These are phyloP conservation scores for Corynespora cassiicola DNA, from an alignment of 2,329 filamentous ascomycete genomes.

Conservation along the genomic window DNA sequence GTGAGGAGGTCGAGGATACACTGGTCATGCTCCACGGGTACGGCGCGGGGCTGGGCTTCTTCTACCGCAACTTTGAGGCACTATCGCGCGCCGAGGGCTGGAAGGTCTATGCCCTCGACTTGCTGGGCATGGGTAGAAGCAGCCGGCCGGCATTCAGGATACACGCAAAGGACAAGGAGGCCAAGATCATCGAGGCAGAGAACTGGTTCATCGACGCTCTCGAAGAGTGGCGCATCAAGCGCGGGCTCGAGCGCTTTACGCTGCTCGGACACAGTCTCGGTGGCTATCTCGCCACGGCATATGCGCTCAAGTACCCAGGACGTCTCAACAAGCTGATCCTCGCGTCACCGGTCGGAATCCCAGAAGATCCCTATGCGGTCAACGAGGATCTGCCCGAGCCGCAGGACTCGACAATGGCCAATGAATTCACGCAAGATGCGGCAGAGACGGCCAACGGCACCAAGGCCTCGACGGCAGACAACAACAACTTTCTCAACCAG, in stretches of 20 bases:
- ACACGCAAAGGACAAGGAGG: constrained; percentile 78
- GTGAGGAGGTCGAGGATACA: constrained; percentile 80
- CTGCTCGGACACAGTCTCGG: constrained; percentile 91
- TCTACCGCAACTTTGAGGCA: constrained; percentile 97
- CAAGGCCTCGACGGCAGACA: constrained; percentile 67
- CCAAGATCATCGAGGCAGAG: constrained; percentile 87
- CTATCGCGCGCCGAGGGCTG: constrained; percentile 80
- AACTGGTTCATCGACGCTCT: constrained; percentile 95
- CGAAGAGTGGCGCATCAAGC: constrained; percentile 91
- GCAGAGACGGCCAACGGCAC: constrained; percentile 71
- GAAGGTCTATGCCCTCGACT: constrained; percentile 91
- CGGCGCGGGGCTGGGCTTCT: constrained; percentile 94
- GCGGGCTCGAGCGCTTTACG: constrained; percentile 91
- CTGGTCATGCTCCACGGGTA: constrained; percentile 97
- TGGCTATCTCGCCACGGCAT: constrained; percentile 93
- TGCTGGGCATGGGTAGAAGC: constrained; percentile 93
- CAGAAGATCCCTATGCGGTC: constrained; percentile 90
- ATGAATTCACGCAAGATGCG: constrained; percentile 82
- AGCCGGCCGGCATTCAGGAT: constrained; percentile 84
- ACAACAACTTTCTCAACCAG: constrained; percentile 63
- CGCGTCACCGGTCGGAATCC: constrained; percentile 91
- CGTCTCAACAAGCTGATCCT: constrained; percentile 95
- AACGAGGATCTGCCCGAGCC: constrained; percentile 80
- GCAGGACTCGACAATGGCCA: constrained; percentile 72
- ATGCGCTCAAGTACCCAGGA: constrained; percentile 95